phyloP scores from a whole-genome alignment of 2,329 filamentous ascomycete genomes.

The Ascocoryne sarcoides region DNA sequence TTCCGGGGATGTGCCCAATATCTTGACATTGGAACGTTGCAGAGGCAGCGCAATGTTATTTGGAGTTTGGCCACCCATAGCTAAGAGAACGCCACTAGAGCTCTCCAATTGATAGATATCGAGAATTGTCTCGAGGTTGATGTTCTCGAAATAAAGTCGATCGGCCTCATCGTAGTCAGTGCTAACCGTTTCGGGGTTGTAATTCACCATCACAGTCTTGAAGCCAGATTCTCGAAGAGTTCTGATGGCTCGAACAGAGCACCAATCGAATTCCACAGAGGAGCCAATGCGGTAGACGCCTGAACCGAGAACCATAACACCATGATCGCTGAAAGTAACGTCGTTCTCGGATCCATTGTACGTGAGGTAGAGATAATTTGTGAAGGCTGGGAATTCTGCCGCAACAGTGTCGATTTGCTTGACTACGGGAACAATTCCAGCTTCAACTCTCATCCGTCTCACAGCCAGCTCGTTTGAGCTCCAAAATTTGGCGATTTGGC shows the following conservation, averaged over 20 bases:
- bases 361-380: slow-evolving; percentile 93
- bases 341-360: slow-evolving; percentile 90
- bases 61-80: slow-evolving; percentile 94
- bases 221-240: slow-evolving; percentile 75
- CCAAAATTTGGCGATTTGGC: slow-evolving; percentile 89
- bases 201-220: slow-evolving; percentile 96
- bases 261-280: slow-evolving; percentile 99
- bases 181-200: slow-evolving; percentile 81
- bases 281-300: slow-evolving; percentile 96
- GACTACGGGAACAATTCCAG: slow-evolving; percentile 77
- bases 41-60: slow-evolving; percentile 95
- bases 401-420: slow-evolving; percentile 99
- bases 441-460: slow-evolving; percentile 73
- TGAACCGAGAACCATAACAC: slow-evolving; percentile 85
- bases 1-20: slow-evolving; percentile 91
- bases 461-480: slow-evolving; percentile 90
- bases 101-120: slow-evolving; percentile 89
- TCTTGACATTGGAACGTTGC: slow-evolving; percentile 80
- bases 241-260: slow-evolving; percentile 86
- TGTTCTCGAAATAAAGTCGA: slow-evolving; percentile 91
- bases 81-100: slow-evolving; percentile 77
- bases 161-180: slow-evolving; percentile 96
- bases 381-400: slow-evolving; percentile 87
- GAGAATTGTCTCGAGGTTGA: slow-evolving; percentile 79
- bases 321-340: slow-evolving; percentile 75